Base-by-base conservation (phyloP, 108 stramenopile genomes). In the Fistulifera pelliculosa region DNA sequence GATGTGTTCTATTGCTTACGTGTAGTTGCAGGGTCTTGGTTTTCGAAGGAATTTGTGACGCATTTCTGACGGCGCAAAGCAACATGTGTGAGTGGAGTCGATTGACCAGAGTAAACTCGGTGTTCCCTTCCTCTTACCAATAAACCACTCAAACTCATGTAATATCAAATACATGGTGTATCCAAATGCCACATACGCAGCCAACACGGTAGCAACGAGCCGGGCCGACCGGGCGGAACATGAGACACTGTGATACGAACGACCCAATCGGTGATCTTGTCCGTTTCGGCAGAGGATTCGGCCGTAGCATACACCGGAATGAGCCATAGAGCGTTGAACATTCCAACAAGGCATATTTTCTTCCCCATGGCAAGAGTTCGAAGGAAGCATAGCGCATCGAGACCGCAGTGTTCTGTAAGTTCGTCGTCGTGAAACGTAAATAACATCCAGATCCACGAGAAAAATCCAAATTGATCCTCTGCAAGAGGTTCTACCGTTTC, bases 131-230 rank as follows among this genome's bases (percentile, higher is more conserved):
- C 3, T 6, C 31, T 3, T 35, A 45, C 21, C 49, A 38, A 55
- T 76, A 51, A 80, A 82, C 80, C 85, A 86, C 18, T 67, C 50
- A 51, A 81, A 80, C 48, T 86, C 84, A 12, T 69, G 26, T 15
- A 71, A 60, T 10, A 77, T 75, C 16, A 54, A 47, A 40, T 79
- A 72, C 84, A 86, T 86, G 44, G 74, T 68, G 35, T 71, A 70
- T 8, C 80, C 76, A 73, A 82, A 82, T 18, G 80, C 47, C 0
- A 75, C 52, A 49, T 82, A 86, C 39, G 80, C 70, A 8, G 78
- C 70, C 17, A 80, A 13, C 0, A 72, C 80, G 1, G 80, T 82
- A 6, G 70, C 80, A 38, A 65, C 27, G 14, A 74, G 56, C 11
- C 70, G 59, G 17, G 24, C 54, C 38, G 53, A 65, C 70, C 72